Evolutionary conservation across 2,329 filamentous ascomycete species (phyloP), one percentile per base, ranked within the genome.

Genomic region (Blastomyces silverae): DNA sequence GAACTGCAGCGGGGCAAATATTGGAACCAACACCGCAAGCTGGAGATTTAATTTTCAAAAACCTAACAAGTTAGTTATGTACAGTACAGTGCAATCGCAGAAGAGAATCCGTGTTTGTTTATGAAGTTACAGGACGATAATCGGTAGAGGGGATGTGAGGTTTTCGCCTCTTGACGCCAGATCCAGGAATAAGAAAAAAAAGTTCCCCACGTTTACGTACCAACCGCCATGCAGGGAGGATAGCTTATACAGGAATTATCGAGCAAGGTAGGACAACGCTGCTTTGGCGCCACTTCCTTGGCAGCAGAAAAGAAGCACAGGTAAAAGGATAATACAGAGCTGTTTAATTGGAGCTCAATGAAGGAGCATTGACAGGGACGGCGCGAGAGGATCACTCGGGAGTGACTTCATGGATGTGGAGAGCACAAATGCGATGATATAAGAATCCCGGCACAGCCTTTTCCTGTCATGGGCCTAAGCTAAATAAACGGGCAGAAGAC

Each of bases 271-370:
- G 42, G 39, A 61, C 22, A 28, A 39, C n/a, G n/a, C 31, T 58
- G 39, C 15, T 58, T 15, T n/a, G 13, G 59, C 59, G 28, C 44
- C 59, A 61, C 59, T 61, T 50, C 44, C 59, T 61, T 50, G 59
- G 42, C 31, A 61, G 44, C 28, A n/a, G 17, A 37, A 44, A 20
- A n/a, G 22, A 59, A 13, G 37, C 13, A 25, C 37, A 44, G 8
- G 5, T 31, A 17, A 5, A 34, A 7, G 37, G 31, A n/a, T 20
- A 56, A 37, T 37, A 34, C 17, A 31, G 10, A 28, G 28, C 37
- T 37, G 17, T 57, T n/a, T 42, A 44, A 17, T 17, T 42, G 13
- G 11, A n/a, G 13, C 7, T 57, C 34, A 39, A 22, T 22, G n/a
- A 39, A 22, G 34, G n/a, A 57, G 34, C 28, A 57, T 39, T 15